phyloP scores from a whole-genome alignment of 805 yeast species.

The Candida caryicola region DNA sequence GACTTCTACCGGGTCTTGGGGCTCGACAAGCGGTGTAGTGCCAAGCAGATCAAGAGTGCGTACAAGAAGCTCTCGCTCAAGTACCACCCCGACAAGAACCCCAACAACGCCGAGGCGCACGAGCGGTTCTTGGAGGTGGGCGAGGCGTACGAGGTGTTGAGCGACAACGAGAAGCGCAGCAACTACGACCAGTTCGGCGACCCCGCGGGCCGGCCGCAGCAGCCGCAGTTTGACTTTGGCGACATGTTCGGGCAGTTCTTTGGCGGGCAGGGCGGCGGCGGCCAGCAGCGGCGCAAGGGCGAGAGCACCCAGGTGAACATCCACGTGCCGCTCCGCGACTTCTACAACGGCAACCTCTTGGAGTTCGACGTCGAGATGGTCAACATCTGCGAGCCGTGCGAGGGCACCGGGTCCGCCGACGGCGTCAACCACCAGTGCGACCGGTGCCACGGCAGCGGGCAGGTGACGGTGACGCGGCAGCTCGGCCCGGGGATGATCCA shows the following conservation, averaged over 20 bases:
- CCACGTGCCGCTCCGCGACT: constrained; percentile 57
- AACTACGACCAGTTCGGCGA: constrained; percentile 78
- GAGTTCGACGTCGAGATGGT: constrained; percentile 67
- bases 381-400: constrained; percentile 72
- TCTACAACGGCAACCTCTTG: constrained; percentile 64
- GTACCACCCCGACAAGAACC: constrained; percentile 94
- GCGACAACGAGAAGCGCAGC: constrained; percentile 64
- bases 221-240: constrained; percentile 40
- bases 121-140: constrained; percentile 86
- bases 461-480: constrained; percentile 61
- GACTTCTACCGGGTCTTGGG: constrained; percentile 68
- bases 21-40: constrained; percentile 63
- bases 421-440: constrained; percentile 64
- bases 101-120: constrained; percentile 71
- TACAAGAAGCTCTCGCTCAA: constrained; percentile 78
- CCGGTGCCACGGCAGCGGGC: constrained; percentile 75
- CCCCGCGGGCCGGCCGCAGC: constrained; percentile 45
- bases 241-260: constrained; percentile 63
- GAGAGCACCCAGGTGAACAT: constrained; percentile 57
- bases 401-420: constrained; percentile 84
- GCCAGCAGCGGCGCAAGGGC: constrained; percentile 52
- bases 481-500: constrained; percentile 91
- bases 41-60: constrained; percentile 80
- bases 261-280: constrained; percentile 32
- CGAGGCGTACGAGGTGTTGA: constrained; percentile 85